These are phyloP conservation scores for Malassezia cuniculi DNA, from an alignment of 1,284 basidiomycete species.

Conservation along the genomic window DNA sequence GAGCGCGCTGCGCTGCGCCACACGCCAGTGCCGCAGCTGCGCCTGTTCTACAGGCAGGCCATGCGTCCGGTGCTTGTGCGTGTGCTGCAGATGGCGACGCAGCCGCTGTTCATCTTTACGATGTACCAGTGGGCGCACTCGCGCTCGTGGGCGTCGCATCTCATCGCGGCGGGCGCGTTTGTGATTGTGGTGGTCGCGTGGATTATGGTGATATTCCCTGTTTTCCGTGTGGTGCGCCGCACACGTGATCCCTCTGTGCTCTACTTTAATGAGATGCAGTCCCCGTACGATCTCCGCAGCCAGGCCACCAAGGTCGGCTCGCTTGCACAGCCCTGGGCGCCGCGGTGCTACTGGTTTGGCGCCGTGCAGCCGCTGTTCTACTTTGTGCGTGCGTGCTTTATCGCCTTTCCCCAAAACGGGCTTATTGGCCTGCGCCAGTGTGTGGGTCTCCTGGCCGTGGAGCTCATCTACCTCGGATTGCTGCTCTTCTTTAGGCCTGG, in stretches of 20 bases:
- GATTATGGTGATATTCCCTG: slow-evolving; percentile 21
- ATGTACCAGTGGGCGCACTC: slow-evolving; percentile 39
- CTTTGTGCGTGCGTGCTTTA: slow-evolving; percentile 32
- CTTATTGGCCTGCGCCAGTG: slow-evolving; percentile 31
- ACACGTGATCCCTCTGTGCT: slow-evolving; percentile 14
- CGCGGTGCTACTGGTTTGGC: slow-evolving; percentile 32
- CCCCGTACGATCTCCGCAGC: slow-evolving; percentile 16
- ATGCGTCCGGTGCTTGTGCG: slow-evolving; percentile 4
- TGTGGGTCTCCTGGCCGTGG: slow-evolving; percentile 33
- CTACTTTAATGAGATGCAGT: slow-evolving; percentile 21
- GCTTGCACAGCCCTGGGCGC: slow-evolving; percentile 30
- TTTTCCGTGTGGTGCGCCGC: slow-evolving; percentile 19
- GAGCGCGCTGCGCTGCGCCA: neutral
- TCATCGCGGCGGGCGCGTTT: slow-evolving; percentile 27
- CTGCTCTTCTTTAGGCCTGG: slow-evolving; percentile 32
- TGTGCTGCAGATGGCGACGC: slow-evolving; percentile 3
- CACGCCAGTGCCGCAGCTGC: neutral
- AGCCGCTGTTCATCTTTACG: slow-evolving; percentile 23
- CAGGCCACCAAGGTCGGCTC: slow-evolving; percentile 20
- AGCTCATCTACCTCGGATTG: slow-evolving; percentile 31
- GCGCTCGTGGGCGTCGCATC: slow-evolving; percentile 34
- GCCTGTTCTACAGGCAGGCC: neutral
- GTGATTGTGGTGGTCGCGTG: slow-evolving; percentile 19
- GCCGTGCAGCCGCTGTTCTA: slow-evolving; percentile 26
- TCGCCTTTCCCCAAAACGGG: slow-evolving; percentile 28